These are phyloP conservation scores for Camellia sinensis DNA, from an alignment of 148 eudicot genomes.

Conservation along the genomic window DNA sequence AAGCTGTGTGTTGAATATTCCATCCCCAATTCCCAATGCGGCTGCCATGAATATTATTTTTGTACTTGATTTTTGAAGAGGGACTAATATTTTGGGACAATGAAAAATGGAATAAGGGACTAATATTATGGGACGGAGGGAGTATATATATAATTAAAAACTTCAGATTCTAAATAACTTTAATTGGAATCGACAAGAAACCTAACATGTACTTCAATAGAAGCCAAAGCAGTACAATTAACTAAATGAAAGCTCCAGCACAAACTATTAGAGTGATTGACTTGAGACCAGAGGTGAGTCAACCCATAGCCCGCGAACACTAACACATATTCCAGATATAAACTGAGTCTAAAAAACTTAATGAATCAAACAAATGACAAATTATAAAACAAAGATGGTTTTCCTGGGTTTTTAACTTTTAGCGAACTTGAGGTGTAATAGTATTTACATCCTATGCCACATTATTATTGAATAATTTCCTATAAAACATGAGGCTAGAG, in stretches of 20 bases:
- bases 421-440: too few species aligned
- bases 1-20: conserved; percentile 83
- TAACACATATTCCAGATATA: conserved; percentile 19
- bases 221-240: conserved; percentile 70
- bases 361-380: too few species aligned
- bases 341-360: too few species aligned
- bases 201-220: conserved; percentile 60
- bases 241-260: conserved; percentile 68
- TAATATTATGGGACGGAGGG: too few species aligned
- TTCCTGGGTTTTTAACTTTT: too few species aligned
- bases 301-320: conserved; percentile 85
- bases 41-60: conserved; percentile 82
- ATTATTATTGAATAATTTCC: background rate
- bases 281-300: conserved; percentile 75
- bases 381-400: too few species aligned
- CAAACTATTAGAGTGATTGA: conserved; percentile 69
- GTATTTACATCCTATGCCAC: too few species aligned
- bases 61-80: too few species aligned
- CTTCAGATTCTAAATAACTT: background rate
- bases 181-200: conserved; percentile 12
- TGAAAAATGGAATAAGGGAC: too few species aligned
- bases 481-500: background rate
- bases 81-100: too few species aligned
- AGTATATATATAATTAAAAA: background rate
- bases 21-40: conserved; percentile 82